These are phyloP conservation scores for Ananas comosus DNA, from an alignment of 176 grass and related monocot species.

Conservation along the genomic window DNA sequence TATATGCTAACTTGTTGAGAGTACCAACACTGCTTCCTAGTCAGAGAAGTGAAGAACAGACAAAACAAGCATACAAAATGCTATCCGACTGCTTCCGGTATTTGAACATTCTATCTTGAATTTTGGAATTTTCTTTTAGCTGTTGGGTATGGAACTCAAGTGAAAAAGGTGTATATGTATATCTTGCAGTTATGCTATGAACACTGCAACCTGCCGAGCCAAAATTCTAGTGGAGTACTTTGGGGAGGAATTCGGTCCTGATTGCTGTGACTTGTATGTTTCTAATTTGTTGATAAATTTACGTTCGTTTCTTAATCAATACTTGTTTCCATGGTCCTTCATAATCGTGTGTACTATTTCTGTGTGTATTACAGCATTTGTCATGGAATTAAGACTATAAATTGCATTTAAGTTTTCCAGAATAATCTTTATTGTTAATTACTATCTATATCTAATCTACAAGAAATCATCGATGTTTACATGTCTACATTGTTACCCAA, in stretches of 20 bases:
- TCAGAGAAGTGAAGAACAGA: conserved; percentile 76
- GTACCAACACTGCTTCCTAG: conserved; percentile 77
- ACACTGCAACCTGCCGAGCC: conserved; percentile 61
- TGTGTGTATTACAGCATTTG: background rate
- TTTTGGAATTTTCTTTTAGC: background rate
- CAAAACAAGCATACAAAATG: conserved; percentile 83
- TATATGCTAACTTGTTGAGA: conserved; percentile 70
- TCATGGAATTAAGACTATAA: no score
- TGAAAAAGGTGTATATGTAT: conserved; percentile 5
- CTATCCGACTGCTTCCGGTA: conserved; percentile 71
- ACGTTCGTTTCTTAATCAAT: background rate
- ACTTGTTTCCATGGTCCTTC: background rate
- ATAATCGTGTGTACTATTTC: background rate
- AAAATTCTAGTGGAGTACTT: conserved; percentile 86
- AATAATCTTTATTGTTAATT: no score
- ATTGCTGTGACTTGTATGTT: conserved; percentile 62
- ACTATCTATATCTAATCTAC: no score
- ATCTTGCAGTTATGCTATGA: conserved; percentile 78
- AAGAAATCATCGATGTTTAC: no score
- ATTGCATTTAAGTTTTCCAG: no score
- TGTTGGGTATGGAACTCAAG: background rate
- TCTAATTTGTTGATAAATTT: conserved; percentile 4
- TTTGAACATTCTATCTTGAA: background rate
- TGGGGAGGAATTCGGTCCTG: conserved; percentile 58
- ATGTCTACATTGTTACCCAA: no score